A percentile compares a stretch with the other conserved stretches of the same genome.
Evolutionary conservation across 306 rosid genomes (phyloP).

Genomic region (Alnus rubra): DNA sequence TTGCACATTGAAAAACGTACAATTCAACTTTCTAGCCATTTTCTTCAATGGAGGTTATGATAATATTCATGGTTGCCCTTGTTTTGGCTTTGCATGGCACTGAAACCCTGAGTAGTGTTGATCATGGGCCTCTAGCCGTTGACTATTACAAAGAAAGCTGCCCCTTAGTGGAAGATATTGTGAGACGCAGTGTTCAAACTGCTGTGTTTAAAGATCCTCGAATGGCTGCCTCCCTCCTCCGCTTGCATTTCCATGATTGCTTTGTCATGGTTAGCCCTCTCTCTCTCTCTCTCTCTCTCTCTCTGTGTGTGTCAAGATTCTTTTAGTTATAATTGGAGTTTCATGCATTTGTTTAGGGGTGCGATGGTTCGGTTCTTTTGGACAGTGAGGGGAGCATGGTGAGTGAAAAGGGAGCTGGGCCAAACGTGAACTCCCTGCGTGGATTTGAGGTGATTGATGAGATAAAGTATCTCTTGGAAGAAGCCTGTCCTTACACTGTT

Average conservation of each 20-base stretch:
- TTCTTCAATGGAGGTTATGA: constrained; percentile 40
- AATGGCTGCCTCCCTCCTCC: constrained; percentile 86
- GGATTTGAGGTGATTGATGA: constrained; percentile 76
- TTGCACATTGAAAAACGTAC: not conserved
- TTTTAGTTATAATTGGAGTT: too few species aligned
- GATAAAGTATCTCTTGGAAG: constrained; percentile 63
- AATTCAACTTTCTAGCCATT: not conserved
- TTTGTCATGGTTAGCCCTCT: constrained; percentile 57
- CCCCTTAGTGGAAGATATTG: constrained; percentile 71
- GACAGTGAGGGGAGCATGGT: constrained; percentile 57
- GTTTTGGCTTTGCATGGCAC: constrained; percentile 30
- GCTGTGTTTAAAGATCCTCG: constrained; percentile 70
- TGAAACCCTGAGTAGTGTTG: constrained; percentile 11
- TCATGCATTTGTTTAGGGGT: constrained; percentile 32
- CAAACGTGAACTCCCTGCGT: constrained; percentile 65
- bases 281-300: not conserved
- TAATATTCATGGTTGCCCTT: constrained; percentile 22
- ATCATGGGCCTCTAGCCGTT: constrained; percentile 42
- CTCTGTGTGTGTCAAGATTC: too few species aligned
- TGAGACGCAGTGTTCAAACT: constrained; percentile 54
- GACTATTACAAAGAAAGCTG: constrained; percentile 72
- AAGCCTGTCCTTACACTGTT: constrained; percentile 71
- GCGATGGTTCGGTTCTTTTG: constrained; percentile 88
- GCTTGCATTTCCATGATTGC: constrained; percentile 93
- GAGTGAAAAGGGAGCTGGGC: constrained; percentile 84